Evolutionary conservation across 768 basidiomycete species (phyloP).

Genomic region (Boletus rex-veris): DNA sequence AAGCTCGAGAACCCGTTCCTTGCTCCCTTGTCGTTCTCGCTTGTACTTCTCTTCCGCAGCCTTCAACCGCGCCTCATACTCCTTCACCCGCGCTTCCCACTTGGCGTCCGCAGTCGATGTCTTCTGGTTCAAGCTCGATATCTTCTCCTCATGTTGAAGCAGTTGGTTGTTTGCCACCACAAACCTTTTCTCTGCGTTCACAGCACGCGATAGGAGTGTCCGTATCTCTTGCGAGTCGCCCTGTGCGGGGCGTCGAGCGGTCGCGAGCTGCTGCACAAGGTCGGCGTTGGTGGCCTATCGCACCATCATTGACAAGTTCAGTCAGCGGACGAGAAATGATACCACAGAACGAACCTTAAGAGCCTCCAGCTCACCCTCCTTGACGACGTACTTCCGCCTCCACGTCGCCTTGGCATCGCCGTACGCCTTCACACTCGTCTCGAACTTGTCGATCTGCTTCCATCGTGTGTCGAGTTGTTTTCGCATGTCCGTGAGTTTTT

Average conservation of each 20-base stretch:
- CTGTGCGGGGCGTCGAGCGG: conserved; percentile 55
- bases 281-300: conserved; percentile 69
- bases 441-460: conserved; percentile 92
- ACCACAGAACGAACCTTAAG: conserved; percentile 58
- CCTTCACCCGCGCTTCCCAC: conserved; percentile 94
- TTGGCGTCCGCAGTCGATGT: conserved; percentile 72
- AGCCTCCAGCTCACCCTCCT: conserved; percentile 88
- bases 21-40: conserved; percentile 89
- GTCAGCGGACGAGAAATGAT: neutral
- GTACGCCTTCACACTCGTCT: conserved; percentile 76
- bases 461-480: conserved; percentile 86
- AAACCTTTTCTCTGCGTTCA: conserved; percentile 86
- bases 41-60: conserved; percentile 90
- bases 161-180: conserved; percentile 83
- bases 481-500: conserved; percentile 74
- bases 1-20: conserved; percentile 75
- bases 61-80: conserved; percentile 79
- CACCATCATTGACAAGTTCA: neutral
- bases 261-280: conserved; percentile 63
- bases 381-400: conserved; percentile 76
- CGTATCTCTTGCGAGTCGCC: conserved; percentile 67
- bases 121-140: conserved; percentile 70
- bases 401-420: conserved; percentile 79
- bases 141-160: conserved; percentile 77
- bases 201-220: conserved; percentile 67